These are phyloP conservation scores for Metschnikowia arizonensis DNA, from an alignment of 805 yeast genomes.

Conservation along the genomic window DNA sequence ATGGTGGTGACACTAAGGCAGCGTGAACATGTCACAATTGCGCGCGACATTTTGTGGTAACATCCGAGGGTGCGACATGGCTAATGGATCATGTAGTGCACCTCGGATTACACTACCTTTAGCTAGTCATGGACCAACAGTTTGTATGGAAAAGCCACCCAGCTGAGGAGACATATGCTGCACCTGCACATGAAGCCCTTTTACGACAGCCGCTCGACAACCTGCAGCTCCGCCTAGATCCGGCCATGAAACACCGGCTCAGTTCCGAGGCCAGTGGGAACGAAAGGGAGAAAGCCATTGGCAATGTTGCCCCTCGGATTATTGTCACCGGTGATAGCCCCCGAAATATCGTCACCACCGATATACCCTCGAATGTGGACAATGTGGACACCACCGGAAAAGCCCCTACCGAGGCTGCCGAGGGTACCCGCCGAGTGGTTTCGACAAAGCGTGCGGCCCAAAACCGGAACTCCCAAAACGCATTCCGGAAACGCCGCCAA, in stretches of 20 bases:
- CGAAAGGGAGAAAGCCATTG: background rate
- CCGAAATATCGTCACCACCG: background rate
- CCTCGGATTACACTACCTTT: background rate
- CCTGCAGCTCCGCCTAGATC: constrained; percentile 1
- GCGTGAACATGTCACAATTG: no score
- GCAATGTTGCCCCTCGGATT: background rate
- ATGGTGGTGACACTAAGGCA: no score
- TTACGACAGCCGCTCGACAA: background rate
- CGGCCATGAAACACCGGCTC: background rate
- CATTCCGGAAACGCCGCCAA: constrained; percentile 83
- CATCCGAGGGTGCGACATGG: constrained; percentile 1
- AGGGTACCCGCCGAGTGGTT: constrained; percentile 21
- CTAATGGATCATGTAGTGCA: background rate
- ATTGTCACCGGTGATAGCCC: no score
- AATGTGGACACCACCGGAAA: background rate
- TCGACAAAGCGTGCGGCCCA: constrained; percentile 85
- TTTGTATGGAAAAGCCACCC: constrained; percentile 1
- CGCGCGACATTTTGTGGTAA: background rate
- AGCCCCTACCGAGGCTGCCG: background rate
- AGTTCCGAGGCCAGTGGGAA: background rate
- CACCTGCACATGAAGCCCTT: background rate
- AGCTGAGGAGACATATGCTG: background rate
- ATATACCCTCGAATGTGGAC: no score
- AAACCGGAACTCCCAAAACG: constrained; percentile 87
- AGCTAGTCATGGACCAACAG: constrained; percentile 1